phyloP scores from a whole-genome alignment of 129 eudicot species.

The Erigeron canadensis region DNA sequence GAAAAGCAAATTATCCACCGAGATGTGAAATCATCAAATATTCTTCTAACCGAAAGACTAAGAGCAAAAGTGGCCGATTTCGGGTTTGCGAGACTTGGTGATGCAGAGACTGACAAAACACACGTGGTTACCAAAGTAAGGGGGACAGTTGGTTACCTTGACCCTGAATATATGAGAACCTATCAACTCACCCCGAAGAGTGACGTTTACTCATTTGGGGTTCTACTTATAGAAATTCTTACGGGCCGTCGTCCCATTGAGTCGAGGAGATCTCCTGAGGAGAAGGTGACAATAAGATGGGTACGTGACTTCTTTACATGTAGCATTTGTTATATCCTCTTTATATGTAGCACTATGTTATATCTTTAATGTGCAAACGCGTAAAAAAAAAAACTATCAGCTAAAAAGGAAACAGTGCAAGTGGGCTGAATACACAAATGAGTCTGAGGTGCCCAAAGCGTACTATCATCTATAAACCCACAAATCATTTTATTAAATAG shows the following conservation, averaged over 20 bases:
- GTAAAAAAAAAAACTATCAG: too few species aligned
- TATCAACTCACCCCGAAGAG: constrained; percentile 86
- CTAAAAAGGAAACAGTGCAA: too few species aligned
- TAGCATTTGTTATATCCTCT: too few species aligned
- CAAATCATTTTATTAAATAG: too few species aligned
- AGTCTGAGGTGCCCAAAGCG: too few species aligned
- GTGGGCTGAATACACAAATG: too few species aligned
- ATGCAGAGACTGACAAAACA: constrained; percentile 56
- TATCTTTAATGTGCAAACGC: too few species aligned
- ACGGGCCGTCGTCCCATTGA: constrained; percentile 97
- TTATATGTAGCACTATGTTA: too few species aligned
- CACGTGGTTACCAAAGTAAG: constrained; percentile 79
- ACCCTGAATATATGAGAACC: constrained; percentile 95
- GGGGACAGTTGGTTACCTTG: constrained; percentile 98
- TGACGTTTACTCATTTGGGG: constrained; percentile 91
- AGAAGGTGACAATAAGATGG: constrained; percentile 87
- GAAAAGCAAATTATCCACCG: constrained; percentile 96
- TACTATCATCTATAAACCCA: too few species aligned
- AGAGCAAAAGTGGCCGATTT: constrained; percentile 94
- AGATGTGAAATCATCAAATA: constrained; percentile 93
- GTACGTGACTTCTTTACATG: constrained; percentile 55
- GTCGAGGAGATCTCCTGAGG: constrained; percentile 55
- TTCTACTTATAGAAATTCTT: constrained; percentile 70
- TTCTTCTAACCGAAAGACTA: constrained; percentile 74
- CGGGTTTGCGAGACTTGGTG: constrained; percentile 89